Evolutionary conservation across 2,329 filamentous ascomycete species (phyloP), one percentile per base, ranked within the genome.

Genomic region (Botrytis sinoallii): DNA sequence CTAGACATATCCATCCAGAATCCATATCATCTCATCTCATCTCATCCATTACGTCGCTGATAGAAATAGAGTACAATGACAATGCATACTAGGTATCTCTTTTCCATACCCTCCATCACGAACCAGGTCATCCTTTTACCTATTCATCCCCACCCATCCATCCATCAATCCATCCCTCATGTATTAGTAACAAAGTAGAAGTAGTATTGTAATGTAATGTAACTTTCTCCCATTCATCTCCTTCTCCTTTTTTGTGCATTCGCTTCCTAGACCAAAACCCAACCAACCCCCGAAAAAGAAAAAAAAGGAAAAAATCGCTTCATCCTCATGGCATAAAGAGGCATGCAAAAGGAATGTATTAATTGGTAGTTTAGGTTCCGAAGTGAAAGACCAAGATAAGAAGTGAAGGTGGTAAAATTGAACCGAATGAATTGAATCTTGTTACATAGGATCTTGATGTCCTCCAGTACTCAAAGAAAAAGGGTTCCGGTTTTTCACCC

Each of bases 111-210:
- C 16, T 29, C 18, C 59, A 35, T 40, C 32, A 14, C 35, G 20
- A 35, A 38, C 32, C 59, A 38, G 8, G 22, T n/a, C 59, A 61
- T 61, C 57, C 29, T 22, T 32, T 59, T n/a, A 16, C 59, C 35
- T 38, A 60, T 61, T 61, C 35, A 18, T n/a, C 35, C 29, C 57
- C 29, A 14, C 22, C n/a, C 18, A 44, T n/a, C n/a, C 18, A 44
- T n/a, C 32, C 64, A 48, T 14, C 35, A 52, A 59, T 32, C 67
- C 38, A 60, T 70, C 12, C 38, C 12, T 71, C 70, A 55, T 71
- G 32, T 57, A 71, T 71, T 57, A 71, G 18, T 22, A 71, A 66
- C 70, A 66, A 71, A 52, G 25, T n/a, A 55, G 38, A 66, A 42
- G 16, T 64, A 29, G 25, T 42, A 55, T 29, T 48, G 25, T 71